Base-by-base conservation (phyloP, 495 filamentous ascomycete genomes). In the Penicillium flavigenum region DNA sequence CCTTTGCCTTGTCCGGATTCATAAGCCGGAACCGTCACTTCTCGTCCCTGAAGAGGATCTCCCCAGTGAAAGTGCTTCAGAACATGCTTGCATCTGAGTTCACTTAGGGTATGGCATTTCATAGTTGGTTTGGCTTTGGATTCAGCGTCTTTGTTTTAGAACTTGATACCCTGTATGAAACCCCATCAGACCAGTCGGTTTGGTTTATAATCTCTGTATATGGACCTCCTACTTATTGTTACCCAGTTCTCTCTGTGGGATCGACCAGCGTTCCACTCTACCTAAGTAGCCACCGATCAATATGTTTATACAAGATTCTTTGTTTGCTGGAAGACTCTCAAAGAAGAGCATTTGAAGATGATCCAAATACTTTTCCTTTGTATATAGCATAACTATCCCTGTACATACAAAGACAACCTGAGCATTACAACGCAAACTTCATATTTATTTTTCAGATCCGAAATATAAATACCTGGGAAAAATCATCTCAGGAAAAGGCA, bases 1-100 rank as follows among this genome's bases (percentile, higher is more conserved):
- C 54, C 71, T 88, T 24, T 86, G 83, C 81, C 58, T 79, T 16
- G 69, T 86, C 51, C 77, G 84, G 27, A 79, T 87, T 8, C 78
- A 86, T 61, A 88, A 87, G 62, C 86, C 86, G 5, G 77, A 72
- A 36, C 63, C 73, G 7, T 57, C 63, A 8, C 54, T 63, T 3
- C 42, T 51, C 27, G 60, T 63, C 17, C 36, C 39, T 0, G 48
- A 56, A 17, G 54, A 39, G 19, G 56, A 54, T 29, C 63, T 53
- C 51, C 41, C 54, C 11, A 65, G 70, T 47, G 65, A 69, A n/a
- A 60, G 47, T 32, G 44, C 50, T 2, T 47, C 47, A 17, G 51
- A 63, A 32, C 57, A 65, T 38, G 32, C 51, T 36, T 32, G 31
- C 44, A 24, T 20, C 7, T 39, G 16, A 47, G 26, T 26, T 4